phyloP scores from a whole-genome alignment of 768 basidiomycete species.

The Melanogaster broomeanus region DNA sequence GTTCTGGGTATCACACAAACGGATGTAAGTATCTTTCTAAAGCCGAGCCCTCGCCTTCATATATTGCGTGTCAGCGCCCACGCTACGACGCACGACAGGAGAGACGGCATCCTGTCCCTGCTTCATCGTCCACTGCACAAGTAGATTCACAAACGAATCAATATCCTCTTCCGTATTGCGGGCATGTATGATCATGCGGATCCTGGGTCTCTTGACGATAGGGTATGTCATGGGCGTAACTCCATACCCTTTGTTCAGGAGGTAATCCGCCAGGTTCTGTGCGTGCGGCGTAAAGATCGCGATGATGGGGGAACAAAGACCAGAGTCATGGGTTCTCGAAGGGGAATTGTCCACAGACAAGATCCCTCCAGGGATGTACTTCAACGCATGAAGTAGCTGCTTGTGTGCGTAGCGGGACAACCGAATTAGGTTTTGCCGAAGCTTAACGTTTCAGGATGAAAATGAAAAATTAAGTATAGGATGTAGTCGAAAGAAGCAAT shows the following conservation, averaged over 20 bases:
- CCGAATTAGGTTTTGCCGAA: no score
- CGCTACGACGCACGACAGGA: no score
- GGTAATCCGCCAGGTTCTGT: slow-evolving; percentile 12
- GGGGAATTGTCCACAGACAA: slow-evolving; percentile 1
- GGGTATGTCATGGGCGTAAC: slow-evolving; percentile 12
- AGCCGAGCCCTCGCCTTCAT: no score
- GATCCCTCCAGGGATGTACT: no score
- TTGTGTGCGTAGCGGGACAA: no score
- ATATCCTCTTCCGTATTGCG: slow-evolving; percentile 19
- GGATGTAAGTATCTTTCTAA: no score
- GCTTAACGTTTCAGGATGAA: slow-evolving; percentile 8
- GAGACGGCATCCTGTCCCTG: no score
- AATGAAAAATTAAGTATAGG: not conserved
- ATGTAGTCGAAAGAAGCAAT: not conserved
- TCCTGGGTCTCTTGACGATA: slow-evolving; percentile 13
- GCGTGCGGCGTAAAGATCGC: slow-evolving; percentile 16
- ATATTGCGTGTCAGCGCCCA: no score
- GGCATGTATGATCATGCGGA: slow-evolving; percentile 19
- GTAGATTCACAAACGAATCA: slow-evolving; percentile 4
- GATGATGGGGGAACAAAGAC: slow-evolving; percentile 18
- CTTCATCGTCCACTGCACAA: slow-evolving; percentile 11
- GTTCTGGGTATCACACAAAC: not conserved
- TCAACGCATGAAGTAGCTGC: no score
- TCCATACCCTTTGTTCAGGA: slow-evolving; percentile 15
- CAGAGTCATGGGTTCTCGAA: not conserved